A percentile compares a stretch with the other conserved stretches of the same genome.
Conservation (phyloP, 2,329 filamentous ascomycete species). For the Dichotomopilus funicola region DNA sequence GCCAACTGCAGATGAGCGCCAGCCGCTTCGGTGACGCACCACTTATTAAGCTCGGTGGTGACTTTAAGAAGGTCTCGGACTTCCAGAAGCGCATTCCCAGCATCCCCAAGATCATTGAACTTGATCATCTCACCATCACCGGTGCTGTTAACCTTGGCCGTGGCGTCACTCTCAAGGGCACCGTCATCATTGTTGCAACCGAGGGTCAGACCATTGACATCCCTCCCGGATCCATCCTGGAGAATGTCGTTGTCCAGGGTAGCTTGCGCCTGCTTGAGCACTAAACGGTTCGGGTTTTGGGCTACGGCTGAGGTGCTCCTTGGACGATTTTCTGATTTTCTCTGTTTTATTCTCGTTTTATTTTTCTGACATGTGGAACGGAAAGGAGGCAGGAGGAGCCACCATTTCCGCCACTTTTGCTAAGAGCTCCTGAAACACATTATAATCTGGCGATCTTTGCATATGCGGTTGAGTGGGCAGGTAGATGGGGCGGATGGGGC, state of each 20-base stretch:
- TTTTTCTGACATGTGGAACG: background rate
- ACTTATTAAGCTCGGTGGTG: conserved; percentile 94
- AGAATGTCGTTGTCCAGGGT: conserved; percentile 98
- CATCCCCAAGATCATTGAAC: conserved; percentile 85
- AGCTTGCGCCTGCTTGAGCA: conserved; percentile 72
- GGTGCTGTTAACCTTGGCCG: conserved; percentile 95
- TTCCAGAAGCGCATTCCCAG: conserved; percentile 83
- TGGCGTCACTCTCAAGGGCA: conserved; percentile 93
- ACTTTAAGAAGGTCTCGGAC: conserved; percentile 99
- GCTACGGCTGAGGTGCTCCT: background rate
- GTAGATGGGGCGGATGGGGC: background rate
- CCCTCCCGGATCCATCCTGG: conserved; percentile 89
- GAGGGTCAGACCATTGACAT: conserved; percentile 98
- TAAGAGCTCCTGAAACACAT: background rate
- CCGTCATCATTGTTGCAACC: conserved; percentile 96
- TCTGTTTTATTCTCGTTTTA: no score
- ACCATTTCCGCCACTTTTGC: background rate
- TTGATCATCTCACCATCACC: conserved; percentile 94
- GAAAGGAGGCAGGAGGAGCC: background rate
- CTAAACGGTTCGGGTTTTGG: conserved; percentile 32
- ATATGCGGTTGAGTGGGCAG: conserved; percentile 1
- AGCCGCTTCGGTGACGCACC: conserved; percentile 94
- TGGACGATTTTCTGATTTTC: no score
- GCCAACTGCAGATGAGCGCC: conserved; percentile 93
- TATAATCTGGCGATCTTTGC: conserved; percentile 7